Evolutionary conservation across 1,284 basidiomycete genomes (phyloP), one percentile per base, ranked within the genome.

Genomic region (Trametes pubescens): DNA sequence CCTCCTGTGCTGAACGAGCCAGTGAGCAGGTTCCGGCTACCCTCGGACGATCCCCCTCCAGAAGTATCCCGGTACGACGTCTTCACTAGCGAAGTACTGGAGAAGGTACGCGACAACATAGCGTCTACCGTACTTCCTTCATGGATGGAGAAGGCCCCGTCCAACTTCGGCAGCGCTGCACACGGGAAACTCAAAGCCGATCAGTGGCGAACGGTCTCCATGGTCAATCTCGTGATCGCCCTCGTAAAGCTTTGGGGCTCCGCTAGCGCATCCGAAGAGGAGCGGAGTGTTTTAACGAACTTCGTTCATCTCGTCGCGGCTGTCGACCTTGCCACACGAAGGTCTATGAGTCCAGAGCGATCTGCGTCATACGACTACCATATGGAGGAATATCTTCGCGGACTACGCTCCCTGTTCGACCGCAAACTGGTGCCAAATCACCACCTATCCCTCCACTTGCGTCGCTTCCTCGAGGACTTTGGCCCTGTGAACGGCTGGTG

Each of bases 171-270:
- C 0, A 73, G 69, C 34, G 61, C 66, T 0, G 61, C 58, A 2
- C 69, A 71, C 24, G 78, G 80, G 4, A 79, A 79, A 47, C 71
- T 79, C 16, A 74, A 63, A 34, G 80, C 80, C 1, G 79, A 81
- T 56, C 71, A 80, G 49, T 82, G 79, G 79, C 65, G 73, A 4
- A 67, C 61, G 9, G 59, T 73, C 9, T 66, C 69, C 46, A 72
- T 70, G 0, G 57, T 77, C 29, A 67, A 72, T 64, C 69, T 80
- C 0, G 72, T 74, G 4, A 69, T 78, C 38, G 79, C 79, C 0
- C 65, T 80, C 8, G 69, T 72, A 2, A 69, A 74, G 1, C 66
- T 80, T 0, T 81, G 79, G 79, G 78, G 78, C 11, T 24, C 21
- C 11, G 1, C 43, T 1, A 21, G 13, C 4, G 38, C 56, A 0